Evolutionary conservation across 768 basidiomycete species (phyloP), one percentile per base, ranked within the genome.

Genomic region (Hydnomerulius pinastri): DNA sequence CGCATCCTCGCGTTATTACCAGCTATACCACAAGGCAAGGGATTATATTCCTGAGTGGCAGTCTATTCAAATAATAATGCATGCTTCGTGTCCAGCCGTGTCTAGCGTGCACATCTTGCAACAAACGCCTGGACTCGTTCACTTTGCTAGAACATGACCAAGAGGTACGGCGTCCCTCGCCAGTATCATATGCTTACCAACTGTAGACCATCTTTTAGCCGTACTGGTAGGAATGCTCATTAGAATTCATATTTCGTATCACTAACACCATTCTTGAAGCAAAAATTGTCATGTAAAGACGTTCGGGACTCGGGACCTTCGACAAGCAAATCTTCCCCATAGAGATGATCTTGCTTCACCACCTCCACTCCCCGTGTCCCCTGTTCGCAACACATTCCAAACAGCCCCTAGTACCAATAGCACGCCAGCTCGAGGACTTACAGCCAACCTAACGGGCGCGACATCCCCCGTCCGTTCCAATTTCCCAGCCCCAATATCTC

Each of bases 141-240:
- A 80, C 80, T 17, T 74, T 95, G 20, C 73, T 92, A 6, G 92
- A 95, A 66, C 92, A 95, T 63, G 82, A 94, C 60, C 78, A 86
- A 62, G 74, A 89, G 78, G 92, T 90, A 54, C 47, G 82, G 7
- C 40, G 47, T 43, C 20, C 32, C 23, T 50, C 13, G 27, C 43
- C 29, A 21, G 20, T 21, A 24, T 9, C 29, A 32, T 45, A 36
- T 29, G 25, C 42, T 46, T 48, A 39, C 41, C 42, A 44, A 35
- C 54, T 23, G 11, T 12, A 46, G 17, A 38, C 18, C 38, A 30
- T 43, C 20, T 10, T 46, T 24, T 46, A 76, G 75, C 75, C 76
- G n/a, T 77, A 77, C 62, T 77, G 73, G 76, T 76, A 66, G 47
- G 71, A 17, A 37, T 17, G 18, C 11, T 42, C 41, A 32, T n/a